Evolutionary conservation across 2,329 filamentous ascomycete genomes (phyloP).

Genomic region (Neonectria sp.): DNA sequence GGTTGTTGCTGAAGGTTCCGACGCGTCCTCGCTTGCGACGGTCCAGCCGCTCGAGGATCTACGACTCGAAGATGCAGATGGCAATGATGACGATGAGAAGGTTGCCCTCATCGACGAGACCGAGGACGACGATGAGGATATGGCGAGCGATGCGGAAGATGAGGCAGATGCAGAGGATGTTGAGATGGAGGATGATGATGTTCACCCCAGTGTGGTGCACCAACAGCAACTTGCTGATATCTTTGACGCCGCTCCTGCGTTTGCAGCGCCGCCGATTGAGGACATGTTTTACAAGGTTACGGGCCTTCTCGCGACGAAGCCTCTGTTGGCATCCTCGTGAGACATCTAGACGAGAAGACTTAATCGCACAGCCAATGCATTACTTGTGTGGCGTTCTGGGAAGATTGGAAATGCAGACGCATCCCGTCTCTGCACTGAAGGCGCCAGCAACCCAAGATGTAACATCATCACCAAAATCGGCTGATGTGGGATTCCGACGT

Average conservation of each 20-base stretch:
- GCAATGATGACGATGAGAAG: slow-evolving; percentile 44
- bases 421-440: slow-evolving; percentile 2
- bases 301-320: slow-evolving; percentile 70
- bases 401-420: slow-evolving; percentile 13
- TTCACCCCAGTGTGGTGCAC: slow-evolving; percentile 73
- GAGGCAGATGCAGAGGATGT: slow-evolving; percentile 60
- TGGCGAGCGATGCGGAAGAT: slow-evolving; percentile 61
- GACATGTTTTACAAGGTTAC: slow-evolving; percentile 84
- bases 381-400: slow-evolving; percentile 2
- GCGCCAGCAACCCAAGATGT: slow-evolving; percentile 14
- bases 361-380: slow-evolving; percentile 18
- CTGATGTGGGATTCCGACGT: slow-evolving; percentile 21
- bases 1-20: slow-evolving; percentile 72
- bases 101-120: slow-evolving; percentile 50
- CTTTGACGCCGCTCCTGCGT: slow-evolving; percentile 78
- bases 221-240: slow-evolving; percentile 79
- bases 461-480: slow-evolving; percentile 19
- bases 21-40: slow-evolving; percentile 66
- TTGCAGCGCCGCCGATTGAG: slow-evolving; percentile 79
- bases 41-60: slow-evolving; percentile 71
- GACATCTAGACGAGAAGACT: slow-evolving; percentile 35
- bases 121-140: slow-evolving; percentile 58
- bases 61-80: slow-evolving; percentile 60
- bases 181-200: slow-evolving; percentile 63
- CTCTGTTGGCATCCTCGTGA: slow-evolving; percentile 52